Evolutionary conservation across 257 asterid genomes (phyloP).

Genomic region (Leonotis leonurus): DNA sequence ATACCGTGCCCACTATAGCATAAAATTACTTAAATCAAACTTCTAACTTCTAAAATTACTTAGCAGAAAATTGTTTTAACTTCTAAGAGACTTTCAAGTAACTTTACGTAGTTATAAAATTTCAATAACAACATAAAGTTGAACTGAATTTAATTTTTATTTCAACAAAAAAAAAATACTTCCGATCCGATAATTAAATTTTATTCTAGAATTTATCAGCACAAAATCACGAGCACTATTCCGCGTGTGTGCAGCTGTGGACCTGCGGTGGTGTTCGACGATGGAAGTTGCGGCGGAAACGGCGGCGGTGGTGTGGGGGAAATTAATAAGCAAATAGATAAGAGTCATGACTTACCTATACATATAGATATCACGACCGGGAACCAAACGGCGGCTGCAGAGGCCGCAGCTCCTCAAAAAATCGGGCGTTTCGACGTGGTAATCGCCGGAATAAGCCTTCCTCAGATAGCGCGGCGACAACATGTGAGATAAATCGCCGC

Average conservation of each 20-base stretch:
- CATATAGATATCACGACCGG: slow-evolving; percentile 51
- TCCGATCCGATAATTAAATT: too few species aligned
- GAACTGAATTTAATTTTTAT: too few species aligned
- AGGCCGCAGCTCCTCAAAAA: slow-evolving; percentile 50
- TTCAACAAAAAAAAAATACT: too few species aligned
- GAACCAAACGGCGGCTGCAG: slow-evolving; percentile 43
- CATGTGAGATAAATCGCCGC: slow-evolving; percentile 20
- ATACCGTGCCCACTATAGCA: too few species aligned
- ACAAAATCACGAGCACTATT: background rate
- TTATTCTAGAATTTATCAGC: too few species aligned
- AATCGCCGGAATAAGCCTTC: slow-evolving; percentile 13
- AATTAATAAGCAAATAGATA: background rate
- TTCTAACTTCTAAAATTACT: too few species aligned
- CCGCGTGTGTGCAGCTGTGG: too few species aligned
- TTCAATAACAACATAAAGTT: too few species aligned
- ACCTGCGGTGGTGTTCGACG: background rate
- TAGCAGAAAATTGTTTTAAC: too few species aligned
- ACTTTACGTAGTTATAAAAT: too few species aligned
- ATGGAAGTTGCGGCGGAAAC: background rate
- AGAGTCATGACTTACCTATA: slow-evolving; percentile 30
- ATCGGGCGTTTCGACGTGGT: slow-evolving; percentile 18
- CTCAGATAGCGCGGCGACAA: slow-evolving; percentile 35
- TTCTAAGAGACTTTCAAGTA: too few species aligned
- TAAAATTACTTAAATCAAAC: too few species aligned
- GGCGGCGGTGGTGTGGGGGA: background rate